phyloP scores from a whole-genome alignment of 2,329 filamentous ascomycete genomes.

The Akanthomyces dipterigenus region DNA sequence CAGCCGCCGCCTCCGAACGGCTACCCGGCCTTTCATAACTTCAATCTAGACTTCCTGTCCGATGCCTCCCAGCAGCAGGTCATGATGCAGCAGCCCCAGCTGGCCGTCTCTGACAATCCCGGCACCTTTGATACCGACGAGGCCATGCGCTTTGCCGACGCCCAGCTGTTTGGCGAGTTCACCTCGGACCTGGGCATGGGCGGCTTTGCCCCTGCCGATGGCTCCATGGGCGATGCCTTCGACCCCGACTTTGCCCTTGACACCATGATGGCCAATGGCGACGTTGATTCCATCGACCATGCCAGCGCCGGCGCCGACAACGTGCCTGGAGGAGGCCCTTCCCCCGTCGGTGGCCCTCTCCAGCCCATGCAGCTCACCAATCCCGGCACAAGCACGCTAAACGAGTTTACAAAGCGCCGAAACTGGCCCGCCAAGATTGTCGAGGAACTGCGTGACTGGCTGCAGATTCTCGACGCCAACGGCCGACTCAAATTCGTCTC shows the following conservation, averaged over 20 bases:
- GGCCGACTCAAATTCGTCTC: slow-evolving; percentile 83
- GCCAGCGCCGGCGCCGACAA: slow-evolving; percentile 30
- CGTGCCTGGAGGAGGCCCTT: slow-evolving; percentile 35
- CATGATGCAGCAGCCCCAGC: background rate
- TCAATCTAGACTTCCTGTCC: background rate
- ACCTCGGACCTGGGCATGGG: slow-evolving; percentile 3
- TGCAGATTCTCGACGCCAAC: slow-evolving; percentile 80
- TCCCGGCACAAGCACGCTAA: slow-evolving; percentile 39
- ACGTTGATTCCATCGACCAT: slow-evolving; percentile 25
- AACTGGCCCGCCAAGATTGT: slow-evolving; percentile 87
- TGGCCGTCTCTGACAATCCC: background rate
- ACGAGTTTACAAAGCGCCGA: slow-evolving; percentile 53
- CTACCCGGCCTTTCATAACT: slow-evolving; percentile 2
- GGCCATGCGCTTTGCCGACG: slow-evolving; percentile 6
- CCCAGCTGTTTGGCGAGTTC: slow-evolving; percentile 6
- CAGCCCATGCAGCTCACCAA: slow-evolving; percentile 15
- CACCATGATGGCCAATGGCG: slow-evolving; percentile 15
- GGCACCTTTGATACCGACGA: background rate
- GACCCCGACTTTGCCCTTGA: slow-evolving; percentile 10
- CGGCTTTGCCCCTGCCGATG: background rate
- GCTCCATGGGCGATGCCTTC: slow-evolving; percentile 1
- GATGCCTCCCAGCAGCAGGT: slow-evolving; percentile 5
- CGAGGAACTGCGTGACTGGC: slow-evolving; percentile 81
- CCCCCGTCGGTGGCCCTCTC: slow-evolving; percentile 32
- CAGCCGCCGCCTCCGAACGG: slow-evolving; percentile 2